Evolutionary conservation across 352 stramenopile species (phyloP), one percentile per base, ranked within the genome.

Genomic region (Pythium aristosporum): DNA sequence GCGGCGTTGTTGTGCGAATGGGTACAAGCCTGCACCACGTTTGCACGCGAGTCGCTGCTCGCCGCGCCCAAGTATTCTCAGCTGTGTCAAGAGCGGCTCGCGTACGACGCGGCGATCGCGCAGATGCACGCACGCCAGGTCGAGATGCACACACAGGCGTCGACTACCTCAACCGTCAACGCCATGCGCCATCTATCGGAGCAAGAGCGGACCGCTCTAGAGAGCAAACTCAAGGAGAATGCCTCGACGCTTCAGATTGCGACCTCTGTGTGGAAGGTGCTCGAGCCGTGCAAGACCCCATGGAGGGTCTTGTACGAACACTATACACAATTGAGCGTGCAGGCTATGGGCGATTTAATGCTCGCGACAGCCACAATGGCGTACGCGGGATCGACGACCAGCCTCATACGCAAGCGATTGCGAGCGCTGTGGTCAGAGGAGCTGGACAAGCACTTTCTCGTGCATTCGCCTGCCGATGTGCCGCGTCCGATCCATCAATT

Each of bases 311-410:
- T 32, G 28, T 74, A 80, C 49, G 72, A 88, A 7, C 64, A 69
- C 12, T 87, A 78, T 59, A 73, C 61, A 0, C 61, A 80, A 51
- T 79, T 86, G 51, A 61, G 61, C 0, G 60, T 65, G 0, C 65
- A 88, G 23, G 80, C 74, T 61, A 73, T 79, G 54, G 85, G 77
- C 3, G 82, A 94, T 18, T 61, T 91, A 23, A 68, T 92, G n/a
- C 53, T 94, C 7, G 75, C 71, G 3, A 91, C 85, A 23, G 79
- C 79, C 0, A 57, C 69, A 0, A 57, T 88, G 11, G 71, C 66
- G 0, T 94, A 94, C 43, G 68, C 74, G 7, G 75, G 76, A 8
- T 71, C 60, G 6, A 12, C 76, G 3, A 76, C 57, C 0, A n/a
- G 25, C 7, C n/a, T 21, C 1, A 63, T 65, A 2, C 66, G 72